Conservation (phyloP, 805 yeast species). For the Sugiyamaella lignohabitans region DNA sequence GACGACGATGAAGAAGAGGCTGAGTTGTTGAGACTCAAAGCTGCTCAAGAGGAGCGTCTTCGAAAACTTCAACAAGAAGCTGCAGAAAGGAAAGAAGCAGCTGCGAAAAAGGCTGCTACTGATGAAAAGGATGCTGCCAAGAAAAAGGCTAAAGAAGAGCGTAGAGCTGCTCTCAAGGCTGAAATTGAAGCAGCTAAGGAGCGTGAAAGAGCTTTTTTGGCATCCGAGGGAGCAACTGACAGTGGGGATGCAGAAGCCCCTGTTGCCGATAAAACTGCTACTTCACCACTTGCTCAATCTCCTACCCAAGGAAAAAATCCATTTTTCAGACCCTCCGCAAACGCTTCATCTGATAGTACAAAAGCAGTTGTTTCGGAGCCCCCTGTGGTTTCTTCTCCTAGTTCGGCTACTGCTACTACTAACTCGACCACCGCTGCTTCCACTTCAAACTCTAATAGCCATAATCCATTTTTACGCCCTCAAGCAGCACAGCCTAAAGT, state of each 20-base stretch:
- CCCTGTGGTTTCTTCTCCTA: constrained; percentile 12
- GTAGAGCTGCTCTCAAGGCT: constrained; percentile 24
- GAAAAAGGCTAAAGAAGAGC: constrained; percentile 24
- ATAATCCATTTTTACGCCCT: constrained; percentile 16
- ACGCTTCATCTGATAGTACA: not conserved
- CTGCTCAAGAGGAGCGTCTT: constrained; percentile 22
- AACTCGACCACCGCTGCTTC: constrained; percentile 15
- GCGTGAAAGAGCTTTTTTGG: constrained; percentile 21
- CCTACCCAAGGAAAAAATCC: constrained; percentile 1
- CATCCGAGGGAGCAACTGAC: constrained; percentile 5
- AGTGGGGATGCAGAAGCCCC: constrained; percentile 12
- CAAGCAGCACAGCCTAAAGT: constrained; percentile 11
- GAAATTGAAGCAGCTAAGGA: constrained; percentile 24
- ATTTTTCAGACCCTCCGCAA: constrained; percentile 7
- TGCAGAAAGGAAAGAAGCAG: constrained; percentile 9
- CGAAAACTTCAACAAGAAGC: constrained; percentile 19
- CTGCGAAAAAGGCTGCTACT: constrained; percentile 19
- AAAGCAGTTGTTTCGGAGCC: too few species aligned
- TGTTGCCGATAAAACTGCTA: constrained; percentile 3
- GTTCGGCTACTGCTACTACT: constrained; percentile 14
- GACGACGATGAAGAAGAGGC: constrained; percentile 33
- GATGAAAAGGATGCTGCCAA: constrained; percentile 22
- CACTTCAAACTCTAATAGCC: not conserved
- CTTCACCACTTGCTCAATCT: constrained; percentile 2
- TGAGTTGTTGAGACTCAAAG: constrained; percentile 27